phyloP scores from a whole-genome alignment of 2,329 filamentous ascomycete species.

The Fragosphaeria purpurea region DNA sequence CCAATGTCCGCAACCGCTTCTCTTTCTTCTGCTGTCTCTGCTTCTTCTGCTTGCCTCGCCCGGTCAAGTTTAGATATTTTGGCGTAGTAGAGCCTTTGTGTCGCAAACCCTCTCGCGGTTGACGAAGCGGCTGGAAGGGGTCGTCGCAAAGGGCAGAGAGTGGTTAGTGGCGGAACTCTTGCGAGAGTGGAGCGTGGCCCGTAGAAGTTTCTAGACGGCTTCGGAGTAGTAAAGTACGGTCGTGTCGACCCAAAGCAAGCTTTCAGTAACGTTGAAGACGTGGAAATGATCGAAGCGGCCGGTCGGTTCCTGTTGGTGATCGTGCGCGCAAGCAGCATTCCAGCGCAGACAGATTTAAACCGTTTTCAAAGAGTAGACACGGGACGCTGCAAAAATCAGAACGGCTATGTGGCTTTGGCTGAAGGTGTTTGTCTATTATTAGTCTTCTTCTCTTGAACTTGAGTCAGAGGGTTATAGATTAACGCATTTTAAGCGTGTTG shows the following conservation, averaged over 20 bases:
- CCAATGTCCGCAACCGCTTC: background rate
- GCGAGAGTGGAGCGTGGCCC: background rate
- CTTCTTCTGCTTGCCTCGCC: background rate
- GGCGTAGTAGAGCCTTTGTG: background rate
- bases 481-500: too few relatives aligned
- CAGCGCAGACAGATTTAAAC: conserved; percentile 1
- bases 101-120: background rate
- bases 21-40: background rate
- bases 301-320: conserved; percentile 3
- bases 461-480: too few relatives aligned
- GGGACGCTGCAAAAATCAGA: background rate
- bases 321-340: conserved; percentile 7
- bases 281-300: background rate
- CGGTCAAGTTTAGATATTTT: background rate
- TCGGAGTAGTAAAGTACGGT: background rate
- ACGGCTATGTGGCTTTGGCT: background rate
- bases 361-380: background rate
- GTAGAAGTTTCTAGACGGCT: too few relatives aligned
- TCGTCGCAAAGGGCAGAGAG: background rate
- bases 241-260: background rate
- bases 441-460: too few relatives aligned
- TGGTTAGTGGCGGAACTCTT: background rate
- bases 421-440: background rate
- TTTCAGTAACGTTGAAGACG: background rate
- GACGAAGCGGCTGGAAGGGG: conserved; percentile 1